Base-by-base conservation (phyloP, 176 grass and related monocot genomes). In the Rhipidocladum racemiflorum region DNA sequence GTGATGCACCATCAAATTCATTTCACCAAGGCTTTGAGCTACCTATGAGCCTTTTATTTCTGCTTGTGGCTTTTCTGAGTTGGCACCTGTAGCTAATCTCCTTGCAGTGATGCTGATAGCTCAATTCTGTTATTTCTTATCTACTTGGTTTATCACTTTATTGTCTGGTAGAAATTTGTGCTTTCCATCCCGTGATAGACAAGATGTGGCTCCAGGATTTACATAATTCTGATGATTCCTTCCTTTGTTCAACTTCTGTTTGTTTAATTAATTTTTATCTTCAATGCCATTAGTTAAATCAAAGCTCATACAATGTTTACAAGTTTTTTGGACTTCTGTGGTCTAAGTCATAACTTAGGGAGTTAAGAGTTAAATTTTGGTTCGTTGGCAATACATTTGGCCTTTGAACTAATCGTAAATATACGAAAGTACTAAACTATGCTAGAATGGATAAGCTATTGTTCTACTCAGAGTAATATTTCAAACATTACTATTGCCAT, bases 101-200 rank as follows among this genome's bases (percentile, higher is more conserved):
- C n/a, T 87, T 34, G 51, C 13, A 69, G 34, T 81, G 51, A 50
- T n/a, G 24, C 36, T 76, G 39, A 67, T 68, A 45, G 69, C 30
- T 32, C 74, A 61, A 23, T 30, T 65, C 4, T 63, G 29, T 84
- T 43, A 34, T 65, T 68, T 66, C 15, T 68, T 60, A 43, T 78
- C 65, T 55, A 78, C 1, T 85, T 85, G 9, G 20, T 21, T 5
- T 55, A 54, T 40, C 54, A 76, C 53, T 61, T 78, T 68, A 70
- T 85, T 60, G 10, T 38, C 1, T n/a, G 56, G 65, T 50, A 76
- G 7, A 68, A 48, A 4, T 60, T 5, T 29, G 32, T 40, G 30
- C 1, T 72, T 85, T 44, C 24, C 67, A 72, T 54, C 44, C 45
- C 24, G 24, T 48, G 39, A 79, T 72, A 55, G 45, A 53, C 23